Conservation (phyloP, 1,284 basidiomycete genomes). For the Pyrrhoderma noxium region DNA sequence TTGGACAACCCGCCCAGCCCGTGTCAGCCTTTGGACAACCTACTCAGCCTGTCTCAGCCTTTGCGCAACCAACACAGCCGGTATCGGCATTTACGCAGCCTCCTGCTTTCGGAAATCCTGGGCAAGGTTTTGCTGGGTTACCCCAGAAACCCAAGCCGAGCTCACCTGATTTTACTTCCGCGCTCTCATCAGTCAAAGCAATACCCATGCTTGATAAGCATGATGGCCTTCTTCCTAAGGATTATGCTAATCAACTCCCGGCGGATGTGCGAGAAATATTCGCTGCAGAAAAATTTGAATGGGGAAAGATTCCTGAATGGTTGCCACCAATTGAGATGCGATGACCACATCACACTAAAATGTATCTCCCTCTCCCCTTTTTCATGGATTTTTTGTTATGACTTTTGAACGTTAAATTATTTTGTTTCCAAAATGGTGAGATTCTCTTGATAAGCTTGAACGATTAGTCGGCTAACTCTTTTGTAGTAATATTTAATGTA, state of each 20-base stretch:
- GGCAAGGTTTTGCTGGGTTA: not conserved
- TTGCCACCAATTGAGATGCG: conserved; percentile 69
- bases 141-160: conserved; percentile 11
- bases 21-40: conserved; percentile 30
- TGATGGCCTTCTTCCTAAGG: conserved; percentile 48
- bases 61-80: conserved; percentile 19
- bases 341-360: conserved; percentile 21
- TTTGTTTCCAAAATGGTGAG: not conserved
- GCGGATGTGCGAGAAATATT: conserved; percentile 53
- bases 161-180: conserved; percentile 15
- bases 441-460: no score
- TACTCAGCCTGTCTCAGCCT: conserved; percentile 20
- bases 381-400: not conserved
- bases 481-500: no score
- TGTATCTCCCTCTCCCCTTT: no score
- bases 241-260: conserved; percentile 50
- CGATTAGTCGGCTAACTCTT: no score
- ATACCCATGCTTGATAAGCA: conserved; percentile 45
- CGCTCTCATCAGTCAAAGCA: conserved; percentile 27
- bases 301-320: conserved; percentile 70
- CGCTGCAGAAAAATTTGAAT: conserved; percentile 52
- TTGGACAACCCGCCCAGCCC: conserved; percentile 22
- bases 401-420: not conserved
- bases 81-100: conserved; percentile 21
- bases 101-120: conserved; percentile 18